These are phyloP conservation scores for Didymellaceae sp. DNA, from an alignment of 2,329 filamentous ascomycete genomes.

Conservation along the genomic window DNA sequence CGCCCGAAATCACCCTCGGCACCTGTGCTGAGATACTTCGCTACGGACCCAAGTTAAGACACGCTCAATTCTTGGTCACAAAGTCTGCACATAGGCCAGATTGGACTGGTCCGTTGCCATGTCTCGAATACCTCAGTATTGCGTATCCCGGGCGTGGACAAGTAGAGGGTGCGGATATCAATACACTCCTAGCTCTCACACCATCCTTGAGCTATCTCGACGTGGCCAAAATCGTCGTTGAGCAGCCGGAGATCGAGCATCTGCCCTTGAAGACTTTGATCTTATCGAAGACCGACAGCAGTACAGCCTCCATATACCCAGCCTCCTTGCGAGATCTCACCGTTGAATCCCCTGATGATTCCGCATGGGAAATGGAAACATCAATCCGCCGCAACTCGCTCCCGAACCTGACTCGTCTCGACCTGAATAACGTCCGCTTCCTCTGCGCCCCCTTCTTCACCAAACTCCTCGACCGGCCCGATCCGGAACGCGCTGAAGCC, in stretches of 20 bases:
- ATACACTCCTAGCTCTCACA: not conserved
- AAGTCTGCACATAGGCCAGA: no score
- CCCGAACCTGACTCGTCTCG: slow-evolving; percentile 28
- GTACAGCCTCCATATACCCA: slow-evolving; percentile 19
- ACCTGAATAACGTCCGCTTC: slow-evolving; percentile 17
- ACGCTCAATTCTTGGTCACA: slow-evolving; percentile 38
- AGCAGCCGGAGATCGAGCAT: not conserved
- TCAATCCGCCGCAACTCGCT: slow-evolving; percentile 1
- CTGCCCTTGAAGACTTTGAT: slow-evolving; percentile 15
- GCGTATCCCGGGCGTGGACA: no score
- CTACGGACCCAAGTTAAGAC: slow-evolving; percentile 30
- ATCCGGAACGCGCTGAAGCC: not conserved
- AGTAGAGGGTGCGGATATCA: no score
- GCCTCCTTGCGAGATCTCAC: slow-evolving; percentile 25
- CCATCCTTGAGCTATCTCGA: slow-evolving; percentile 12
- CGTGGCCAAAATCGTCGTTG: not conserved
- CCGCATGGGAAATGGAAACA: no score
- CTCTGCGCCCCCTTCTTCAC: slow-evolving; percentile 15
- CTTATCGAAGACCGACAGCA: slow-evolving; percentile 13
- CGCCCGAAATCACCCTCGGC: slow-evolving; percentile 35
- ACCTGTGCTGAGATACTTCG: slow-evolving; percentile 39
- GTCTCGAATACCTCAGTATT: slow-evolving; percentile 30
- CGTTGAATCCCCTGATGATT: no score
- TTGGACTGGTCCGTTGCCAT: slow-evolving; percentile 36
- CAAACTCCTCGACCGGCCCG: slow-evolving; percentile 19